Percentiles rank a stretch among this genome's conserved stretches.
Evolutionary conservation across 768 basidiomycete species (phyloP).

Genomic region (Boletus rex-veris): DNA sequence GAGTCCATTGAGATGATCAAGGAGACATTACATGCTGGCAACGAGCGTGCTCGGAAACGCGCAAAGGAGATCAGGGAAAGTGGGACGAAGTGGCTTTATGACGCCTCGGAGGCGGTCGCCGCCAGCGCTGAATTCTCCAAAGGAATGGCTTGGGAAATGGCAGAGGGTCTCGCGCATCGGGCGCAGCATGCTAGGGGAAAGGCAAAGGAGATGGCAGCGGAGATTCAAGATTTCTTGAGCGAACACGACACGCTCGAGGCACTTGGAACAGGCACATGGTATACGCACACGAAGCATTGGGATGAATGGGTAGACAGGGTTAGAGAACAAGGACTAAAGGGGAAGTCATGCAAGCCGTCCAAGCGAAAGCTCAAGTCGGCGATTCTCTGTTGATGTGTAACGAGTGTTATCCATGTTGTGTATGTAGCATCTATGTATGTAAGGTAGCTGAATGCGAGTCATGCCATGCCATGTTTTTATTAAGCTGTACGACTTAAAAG

Average conservation of each 20-base stretch:
- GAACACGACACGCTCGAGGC: conserved; percentile 21
- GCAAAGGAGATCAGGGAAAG: conserved; percentile 52
- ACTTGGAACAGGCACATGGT: conserved; percentile 16
- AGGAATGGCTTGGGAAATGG: conserved; percentile 41
- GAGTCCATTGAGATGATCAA: conserved; percentile 38
- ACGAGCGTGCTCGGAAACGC: conserved; percentile 49
- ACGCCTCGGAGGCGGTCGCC: conserved; percentile 41
- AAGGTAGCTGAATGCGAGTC: conserved; percentile 12
- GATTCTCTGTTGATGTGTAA: conserved; percentile 11
- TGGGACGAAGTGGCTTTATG: conserved; percentile 44
- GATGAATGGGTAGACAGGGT: conserved; percentile 14
- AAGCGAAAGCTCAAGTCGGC: conserved; percentile 11
- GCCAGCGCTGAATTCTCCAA: conserved; percentile 42
- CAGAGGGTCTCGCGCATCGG: conserved; percentile 33
- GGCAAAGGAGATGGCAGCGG: conserved; percentile 43
- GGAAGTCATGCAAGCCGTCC: conserved; percentile 10
- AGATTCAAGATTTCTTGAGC: conserved; percentile 23
- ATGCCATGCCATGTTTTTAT: not conserved
- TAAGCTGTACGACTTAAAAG: not conserved
- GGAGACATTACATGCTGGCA: conserved; percentile 45
- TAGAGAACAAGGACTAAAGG: conserved; percentile 5
- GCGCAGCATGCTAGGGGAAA: conserved; percentile 44
- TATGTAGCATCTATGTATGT: conserved; percentile 26
- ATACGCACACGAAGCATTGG: conserved; percentile 16
- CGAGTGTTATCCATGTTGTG: conserved; percentile 1